These are phyloP conservation scores for Aspergillus sp. DNA, from an alignment of 2,329 filamentous ascomycete genomes.

Conservation along the genomic window DNA sequence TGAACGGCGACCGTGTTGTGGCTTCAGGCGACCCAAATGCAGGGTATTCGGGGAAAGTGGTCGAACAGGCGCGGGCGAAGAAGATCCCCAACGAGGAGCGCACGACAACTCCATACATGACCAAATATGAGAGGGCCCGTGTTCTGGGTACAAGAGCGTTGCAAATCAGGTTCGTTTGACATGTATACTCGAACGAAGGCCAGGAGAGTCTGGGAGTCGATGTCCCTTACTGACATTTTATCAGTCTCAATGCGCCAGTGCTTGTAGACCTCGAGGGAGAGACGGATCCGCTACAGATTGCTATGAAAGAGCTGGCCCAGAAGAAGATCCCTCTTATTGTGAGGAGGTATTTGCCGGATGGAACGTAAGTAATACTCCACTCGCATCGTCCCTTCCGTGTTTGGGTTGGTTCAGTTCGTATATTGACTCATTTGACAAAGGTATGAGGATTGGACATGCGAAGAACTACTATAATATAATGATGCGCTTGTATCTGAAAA, in stretches of 20 bases:
- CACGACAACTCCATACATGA: slow-evolving; percentile 97
- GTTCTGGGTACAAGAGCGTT: slow-evolving; percentile 90
- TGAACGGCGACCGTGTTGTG: slow-evolving; percentile 42
- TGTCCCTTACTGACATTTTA: slow-evolving; percentile 5
- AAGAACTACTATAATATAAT: slow-evolving; percentile 69
- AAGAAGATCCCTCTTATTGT: slow-evolving; percentile 99
- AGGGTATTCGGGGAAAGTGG: slow-evolving; percentile 51
- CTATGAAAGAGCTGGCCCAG: slow-evolving; percentile 93
- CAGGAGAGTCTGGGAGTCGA: too few species aligned
- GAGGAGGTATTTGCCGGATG: slow-evolving; percentile 91
- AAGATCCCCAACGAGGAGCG: slow-evolving; percentile 87
- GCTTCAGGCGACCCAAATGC: slow-evolving; percentile 55
- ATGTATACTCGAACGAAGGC: not conserved
- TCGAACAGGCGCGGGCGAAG: slow-evolving; percentile 67
- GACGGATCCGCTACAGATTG: slow-evolving; percentile 95
- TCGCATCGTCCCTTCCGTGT: not conserved
- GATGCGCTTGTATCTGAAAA: slow-evolving; percentile 18
- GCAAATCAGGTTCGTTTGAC: slow-evolving; percentile 77
- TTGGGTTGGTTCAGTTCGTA: slow-evolving; percentile 9
- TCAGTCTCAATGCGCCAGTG: slow-evolving; percentile 94
- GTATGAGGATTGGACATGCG: slow-evolving; percentile 99
- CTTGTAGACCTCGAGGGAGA: slow-evolving; percentile 96
- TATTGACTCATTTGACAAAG: slow-evolving; percentile 45
- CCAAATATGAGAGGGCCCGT: slow-evolving; percentile 94
- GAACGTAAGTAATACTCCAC: slow-evolving; percentile 64